Conservation (phyloP, 805 yeast genomes). For the Blastobotrys terrestris region DNA sequence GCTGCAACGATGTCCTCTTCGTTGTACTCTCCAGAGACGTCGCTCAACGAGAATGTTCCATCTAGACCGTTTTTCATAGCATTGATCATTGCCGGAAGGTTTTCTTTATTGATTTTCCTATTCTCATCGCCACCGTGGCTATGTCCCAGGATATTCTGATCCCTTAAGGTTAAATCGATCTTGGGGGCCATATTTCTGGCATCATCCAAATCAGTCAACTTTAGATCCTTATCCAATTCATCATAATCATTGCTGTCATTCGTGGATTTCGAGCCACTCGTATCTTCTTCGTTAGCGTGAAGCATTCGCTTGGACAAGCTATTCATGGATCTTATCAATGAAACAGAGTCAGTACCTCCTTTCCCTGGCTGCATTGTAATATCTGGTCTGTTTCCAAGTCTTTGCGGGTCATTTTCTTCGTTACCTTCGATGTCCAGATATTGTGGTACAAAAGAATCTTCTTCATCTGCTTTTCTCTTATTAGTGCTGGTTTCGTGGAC, state of each 20-base stretch:
- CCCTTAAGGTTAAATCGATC: not conserved
- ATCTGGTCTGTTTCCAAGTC: conserved; percentile 77
- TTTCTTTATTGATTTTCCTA: not conserved
- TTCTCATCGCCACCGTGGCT: not conserved
- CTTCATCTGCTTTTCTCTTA: conserved; percentile 8
- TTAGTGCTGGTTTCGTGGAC: conserved; percentile 45
- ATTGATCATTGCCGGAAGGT: not conserved
- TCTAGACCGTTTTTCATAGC: not conserved
- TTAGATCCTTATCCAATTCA: not conserved
- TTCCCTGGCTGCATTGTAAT: conserved; percentile 70
- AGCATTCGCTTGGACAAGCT: conserved; percentile 79
- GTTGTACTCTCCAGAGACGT: not conserved
- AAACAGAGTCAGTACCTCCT: conserved; percentile 60
- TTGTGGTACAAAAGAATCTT: conserved; percentile 50
- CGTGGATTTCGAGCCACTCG: not conserved
- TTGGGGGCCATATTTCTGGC: not conserved
- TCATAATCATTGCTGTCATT: not conserved
- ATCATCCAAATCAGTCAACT: conserved; percentile 9
- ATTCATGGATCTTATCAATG: conserved; percentile 83
- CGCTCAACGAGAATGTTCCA: conserved; percentile 1
- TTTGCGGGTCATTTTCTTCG: conserved; percentile 69
- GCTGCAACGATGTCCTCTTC: conserved; percentile 10
- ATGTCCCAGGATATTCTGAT: not conserved
- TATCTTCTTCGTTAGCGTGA: conserved; percentile 4
- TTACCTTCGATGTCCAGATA: conserved; percentile 78